phyloP scores from a whole-genome alignment of 2,329 filamentous ascomycete species.

The Fusarium sp. region DNA sequence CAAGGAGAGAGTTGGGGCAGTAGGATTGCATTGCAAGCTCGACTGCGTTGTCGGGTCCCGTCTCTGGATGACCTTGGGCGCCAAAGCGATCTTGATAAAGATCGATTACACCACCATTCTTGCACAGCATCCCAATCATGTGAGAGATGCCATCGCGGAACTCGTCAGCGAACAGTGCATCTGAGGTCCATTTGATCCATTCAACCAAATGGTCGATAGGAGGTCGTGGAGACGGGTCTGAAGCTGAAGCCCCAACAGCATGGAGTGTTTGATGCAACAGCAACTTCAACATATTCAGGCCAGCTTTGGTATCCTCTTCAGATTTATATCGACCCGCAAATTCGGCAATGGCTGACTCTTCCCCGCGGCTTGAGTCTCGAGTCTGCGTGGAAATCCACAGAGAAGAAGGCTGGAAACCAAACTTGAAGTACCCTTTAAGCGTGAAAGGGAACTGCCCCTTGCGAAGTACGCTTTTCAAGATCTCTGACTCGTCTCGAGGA shows the following conservation, averaged over 20 bases:
- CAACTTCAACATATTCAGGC: not conserved
- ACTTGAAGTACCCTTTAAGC: not conserved
- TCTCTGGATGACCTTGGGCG: not conserved
- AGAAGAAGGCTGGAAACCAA: not conserved
- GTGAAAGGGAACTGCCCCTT: not conserved
- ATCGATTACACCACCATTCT: conserved; percentile 6
- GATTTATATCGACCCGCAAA: not conserved
- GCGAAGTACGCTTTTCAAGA: not conserved
- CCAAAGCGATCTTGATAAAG: conserved; percentile 11
- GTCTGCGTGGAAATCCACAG: not conserved
- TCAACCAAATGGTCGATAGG: not conserved
- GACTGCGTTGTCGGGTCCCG: not conserved
- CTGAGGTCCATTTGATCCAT: not conserved
- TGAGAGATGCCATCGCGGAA: not conserved
- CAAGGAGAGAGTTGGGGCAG: not conserved
- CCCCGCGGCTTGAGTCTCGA: not conserved
- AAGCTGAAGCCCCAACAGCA: not conserved
- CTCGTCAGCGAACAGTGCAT: not conserved
- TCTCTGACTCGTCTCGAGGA: not conserved
- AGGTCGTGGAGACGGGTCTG: not conserved
- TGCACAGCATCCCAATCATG: not conserved
- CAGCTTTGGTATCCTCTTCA: not conserved
- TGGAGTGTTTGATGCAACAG: not conserved
- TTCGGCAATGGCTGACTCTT: not conserved
- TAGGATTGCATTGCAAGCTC: conserved; percentile 14